Evolutionary conservation across 2,329 filamentous ascomycete species (phyloP), one percentile per base, ranked within the genome.

Genomic region (Colletotrichum tofieldiae): DNA sequence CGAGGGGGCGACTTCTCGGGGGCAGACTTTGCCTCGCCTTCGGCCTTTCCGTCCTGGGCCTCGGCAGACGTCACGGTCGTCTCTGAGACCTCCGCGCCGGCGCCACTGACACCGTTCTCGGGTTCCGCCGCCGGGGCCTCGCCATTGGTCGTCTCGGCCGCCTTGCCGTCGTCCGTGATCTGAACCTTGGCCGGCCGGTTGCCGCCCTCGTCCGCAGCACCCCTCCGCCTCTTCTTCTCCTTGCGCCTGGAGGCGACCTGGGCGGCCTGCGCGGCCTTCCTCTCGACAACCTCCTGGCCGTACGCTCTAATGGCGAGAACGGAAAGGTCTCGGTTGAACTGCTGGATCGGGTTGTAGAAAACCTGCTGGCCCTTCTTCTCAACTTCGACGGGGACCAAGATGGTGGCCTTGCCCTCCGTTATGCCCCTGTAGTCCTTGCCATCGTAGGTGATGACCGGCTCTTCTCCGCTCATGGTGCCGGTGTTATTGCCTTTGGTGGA

Each of bases 261-360:
- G 72, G 84, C 52, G 23, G 80, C 77, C 49, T 78, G 83, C 73
- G 83, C 83, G 37, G 81, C 82, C 71, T 83, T 84, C 77, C 82
- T 84, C 43, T 87, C 83, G 23, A 91, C 76, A 45, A 76, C 79
- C 41, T 94, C 91, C 76, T 96, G 91, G 1, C 94, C 94, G 80
- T 96, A 98, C 0, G 93, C 93, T 78, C 94, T 94, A 81, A 99
- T 98, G 0, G 94, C 94, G 18, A 99, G 88, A 35, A 98, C 94
- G 73, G 94, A 98, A 75, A 99, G 84, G 80, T 99, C 96, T 58
- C 97, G 93, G 82, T 99, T 99, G 87, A 98, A 99, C 80, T 99
- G 96, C 81, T 99, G 96, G 66, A 99, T 98, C 0, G 96, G 96
- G 77, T 99, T 99, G 88, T 99, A 99, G 80, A 99, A 99, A 67